Conservation (phyloP, 2,329 filamentous ascomycete genomes). For the Pseudophaeomoniella oleicola region DNA sequence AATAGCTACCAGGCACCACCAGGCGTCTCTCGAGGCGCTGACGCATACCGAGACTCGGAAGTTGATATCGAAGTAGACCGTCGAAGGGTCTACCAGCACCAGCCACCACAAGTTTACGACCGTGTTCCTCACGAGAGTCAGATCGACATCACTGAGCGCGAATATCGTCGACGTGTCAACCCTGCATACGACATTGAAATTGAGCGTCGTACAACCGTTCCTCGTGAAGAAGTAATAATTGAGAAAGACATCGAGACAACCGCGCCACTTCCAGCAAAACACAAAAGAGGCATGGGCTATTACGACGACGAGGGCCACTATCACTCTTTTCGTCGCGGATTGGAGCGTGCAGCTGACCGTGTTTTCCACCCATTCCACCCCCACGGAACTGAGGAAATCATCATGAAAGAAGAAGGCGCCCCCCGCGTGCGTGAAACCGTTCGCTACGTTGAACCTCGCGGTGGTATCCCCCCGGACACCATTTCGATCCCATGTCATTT, state of each 20-base stretch:
- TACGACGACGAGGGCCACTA: conserved; percentile 68
- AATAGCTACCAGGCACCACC: conserved; percentile 41
- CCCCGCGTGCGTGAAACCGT: conserved; percentile 31
- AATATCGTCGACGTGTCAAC: conserved; percentile 49
- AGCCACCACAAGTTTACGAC: conserved; percentile 20
- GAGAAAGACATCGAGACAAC: conserved; percentile 26
- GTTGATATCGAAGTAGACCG: conserved; percentile 29
- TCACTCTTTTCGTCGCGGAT: conserved; percentile 59
- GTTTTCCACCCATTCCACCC: conserved; percentile 47
- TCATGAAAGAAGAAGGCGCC: conserved; percentile 26
- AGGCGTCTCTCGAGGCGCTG: too few species aligned
- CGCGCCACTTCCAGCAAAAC: conserved; percentile 34
- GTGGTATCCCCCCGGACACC: conserved; percentile 52
- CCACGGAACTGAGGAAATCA: conserved; percentile 21
- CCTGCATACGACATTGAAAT: conserved; percentile 36
- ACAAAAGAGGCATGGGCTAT: conserved; percentile 53
- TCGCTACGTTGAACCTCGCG: conserved; percentile 36
- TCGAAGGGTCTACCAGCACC: conserved; percentile 15
- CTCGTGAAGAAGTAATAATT: conserved; percentile 35
- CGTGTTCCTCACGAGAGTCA: conserved; percentile 29
- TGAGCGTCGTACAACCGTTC: conserved; percentile 25
- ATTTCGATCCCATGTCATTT: conserved; percentile 99
- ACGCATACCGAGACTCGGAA: conserved; percentile 14
- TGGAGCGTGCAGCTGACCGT: conserved; percentile 51
- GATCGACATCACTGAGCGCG: conserved; percentile 40